Base-by-base conservation (phyloP, 345 rosid species). In the Gossypium arboreum region DNA sequence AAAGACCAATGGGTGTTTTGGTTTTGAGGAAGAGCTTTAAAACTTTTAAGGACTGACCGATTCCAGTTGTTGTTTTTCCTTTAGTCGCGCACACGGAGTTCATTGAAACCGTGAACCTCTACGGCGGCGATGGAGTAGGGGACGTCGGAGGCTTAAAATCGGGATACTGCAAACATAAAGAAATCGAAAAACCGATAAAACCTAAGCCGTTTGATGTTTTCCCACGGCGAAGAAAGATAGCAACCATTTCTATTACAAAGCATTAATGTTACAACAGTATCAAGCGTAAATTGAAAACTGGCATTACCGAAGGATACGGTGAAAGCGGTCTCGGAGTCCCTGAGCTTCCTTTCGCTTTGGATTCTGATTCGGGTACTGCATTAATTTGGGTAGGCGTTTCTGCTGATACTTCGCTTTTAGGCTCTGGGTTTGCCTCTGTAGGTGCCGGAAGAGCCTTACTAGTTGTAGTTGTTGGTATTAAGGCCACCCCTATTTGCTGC, bases 121-220 rank as follows among this genome's bases (percentile, higher is more conserved):
- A 93, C 12, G 99, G 93, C 87, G 74, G 90, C 11, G 94, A 88
- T 77, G 98, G 99, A 45, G 90, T 58, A 13, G 98, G 97, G 54
- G 98, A 90, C 69, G 97, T 73, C 64, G 98, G 98, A 77, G 98
- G 98, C 92, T 92, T 94, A 77, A 91, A 74, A 81, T 94, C 99
- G 7, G 97, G 93, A 79, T 93, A 95, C 99, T 95, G 97, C 84
- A 80, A 77, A 68, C 68, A 58, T 69, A 34, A 64, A 74, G 44
- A 47, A 77, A 54, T 48, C 41, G 7, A 17, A 68, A 20, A 63
- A 12, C 47, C 9, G 60, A 44, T 43, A 71, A 72, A 56, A 47
- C 55, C 18, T 29, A 58, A 15, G 58, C 7, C 41, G 7, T 5
- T 34, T 22, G 74, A 75, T 34, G 41, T 16, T 73, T 55, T 34